Conservation (phyloP, 257 asterid genomes). For the Solanum medicagineum region DNA sequence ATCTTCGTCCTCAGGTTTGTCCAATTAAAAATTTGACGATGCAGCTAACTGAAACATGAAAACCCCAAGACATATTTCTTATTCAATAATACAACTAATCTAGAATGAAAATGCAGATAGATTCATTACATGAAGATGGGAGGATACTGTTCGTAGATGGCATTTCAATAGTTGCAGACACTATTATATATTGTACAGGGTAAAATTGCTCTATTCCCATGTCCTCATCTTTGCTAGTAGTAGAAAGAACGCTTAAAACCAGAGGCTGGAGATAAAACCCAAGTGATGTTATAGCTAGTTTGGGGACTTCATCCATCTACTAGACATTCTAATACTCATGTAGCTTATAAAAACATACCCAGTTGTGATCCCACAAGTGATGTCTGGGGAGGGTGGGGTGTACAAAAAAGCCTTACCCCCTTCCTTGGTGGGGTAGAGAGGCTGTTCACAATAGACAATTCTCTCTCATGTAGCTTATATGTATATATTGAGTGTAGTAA, state of each 20-base stretch:
- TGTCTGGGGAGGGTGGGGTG: too few species aligned
- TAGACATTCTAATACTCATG: neutral
- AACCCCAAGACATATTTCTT: neutral
- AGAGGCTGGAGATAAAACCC: neutral
- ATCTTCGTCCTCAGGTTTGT: constrained; percentile 58
- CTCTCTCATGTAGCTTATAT: neutral
- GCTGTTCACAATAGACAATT: too few species aligned
- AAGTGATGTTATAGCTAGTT: neutral
- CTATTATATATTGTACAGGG: constrained; percentile 90
- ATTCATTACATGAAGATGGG: constrained; percentile 68
- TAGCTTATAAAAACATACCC: neutral
- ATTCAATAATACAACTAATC: neutral
- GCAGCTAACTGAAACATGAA: neutral
- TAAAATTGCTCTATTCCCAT: constrained; percentile 1
- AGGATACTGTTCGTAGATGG: constrained; percentile 53
- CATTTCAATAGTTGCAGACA: constrained; percentile 46
- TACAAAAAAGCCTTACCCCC: too few species aligned
- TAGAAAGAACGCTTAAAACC: neutral
- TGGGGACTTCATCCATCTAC: neutral
- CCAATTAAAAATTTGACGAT: neutral
- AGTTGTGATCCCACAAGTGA: too few species aligned
- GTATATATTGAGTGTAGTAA: neutral
- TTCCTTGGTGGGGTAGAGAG: too few species aligned
- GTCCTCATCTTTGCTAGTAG: neutral
- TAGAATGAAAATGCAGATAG: constrained; percentile 38